Evolutionary conservation across 345 rosid genomes (phyloP).

Genomic region (Kandelia obovata): DNA sequence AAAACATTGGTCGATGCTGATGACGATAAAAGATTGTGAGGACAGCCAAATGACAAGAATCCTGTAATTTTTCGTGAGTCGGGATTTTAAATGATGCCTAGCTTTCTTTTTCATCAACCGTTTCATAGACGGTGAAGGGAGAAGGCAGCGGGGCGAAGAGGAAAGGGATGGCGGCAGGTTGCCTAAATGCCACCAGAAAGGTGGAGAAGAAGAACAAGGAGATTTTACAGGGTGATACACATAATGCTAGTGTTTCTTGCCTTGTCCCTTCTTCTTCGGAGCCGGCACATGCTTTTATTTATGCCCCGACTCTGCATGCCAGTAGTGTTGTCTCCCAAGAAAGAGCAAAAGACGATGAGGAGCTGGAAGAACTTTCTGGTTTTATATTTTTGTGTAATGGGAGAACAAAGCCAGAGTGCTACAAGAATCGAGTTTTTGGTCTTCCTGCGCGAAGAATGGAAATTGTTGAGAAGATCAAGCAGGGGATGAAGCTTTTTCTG

Average conservation of each 20-base stretch:
- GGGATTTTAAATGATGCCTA: neutral
- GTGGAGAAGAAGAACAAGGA: neutral
- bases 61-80: neutral
- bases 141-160: neutral
- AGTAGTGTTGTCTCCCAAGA: conserved; percentile 10
- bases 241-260: too few species aligned
- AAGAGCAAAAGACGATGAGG: neutral
- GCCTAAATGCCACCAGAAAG: neutral
- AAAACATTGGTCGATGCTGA: too few species aligned
- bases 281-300: conserved; percentile 4
- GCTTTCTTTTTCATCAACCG: neutral
- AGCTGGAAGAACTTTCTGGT: conserved; percentile 29
- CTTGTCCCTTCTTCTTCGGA: neutral
- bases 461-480: conserved; percentile 38
- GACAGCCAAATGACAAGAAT: too few species aligned
- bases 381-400: conserved; percentile 53
- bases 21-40: too few species aligned
- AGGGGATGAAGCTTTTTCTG: conserved; percentile 49
- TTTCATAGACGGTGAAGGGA: conserved; percentile 1
- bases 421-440: conserved; percentile 42
- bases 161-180: neutral
- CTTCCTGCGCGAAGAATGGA: conserved; percentile 27
- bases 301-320: conserved; percentile 6
- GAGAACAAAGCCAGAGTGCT: conserved; percentile 45
- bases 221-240: neutral